Percentiles rank a stretch among this genome's conserved stretches.
These are phyloP conservation scores for Knufia petricola DNA, from an alignment of 2,329 filamentous ascomycete species.

Conservation along the genomic window DNA sequence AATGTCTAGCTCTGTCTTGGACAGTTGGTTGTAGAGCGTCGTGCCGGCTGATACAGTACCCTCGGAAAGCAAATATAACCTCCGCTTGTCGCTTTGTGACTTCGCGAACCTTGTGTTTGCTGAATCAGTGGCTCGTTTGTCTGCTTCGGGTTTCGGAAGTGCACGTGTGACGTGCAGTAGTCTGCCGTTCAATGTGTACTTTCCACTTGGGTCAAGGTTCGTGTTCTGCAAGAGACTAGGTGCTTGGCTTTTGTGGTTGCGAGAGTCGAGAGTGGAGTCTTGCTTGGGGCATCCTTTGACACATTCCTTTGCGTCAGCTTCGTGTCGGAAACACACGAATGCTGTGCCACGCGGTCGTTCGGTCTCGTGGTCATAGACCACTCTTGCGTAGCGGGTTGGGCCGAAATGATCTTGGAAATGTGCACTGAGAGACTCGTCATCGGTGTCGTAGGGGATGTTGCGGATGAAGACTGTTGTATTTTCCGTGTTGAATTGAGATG, in stretches of 20 bases:
- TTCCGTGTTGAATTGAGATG: constrained; percentile 37
- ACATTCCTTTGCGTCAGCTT: constrained; percentile 65
- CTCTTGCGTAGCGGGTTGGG: constrained; percentile 75
- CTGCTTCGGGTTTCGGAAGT: constrained; percentile 73
- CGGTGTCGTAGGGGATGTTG: constrained; percentile 82
- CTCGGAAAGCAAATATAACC: constrained; percentile 78
- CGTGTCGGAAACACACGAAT: constrained; percentile 84
- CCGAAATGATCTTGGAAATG: constrained; percentile 79
- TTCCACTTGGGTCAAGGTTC: constrained; percentile 66
- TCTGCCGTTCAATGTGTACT: constrained; percentile 83
- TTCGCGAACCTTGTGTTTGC: constrained; percentile 49
- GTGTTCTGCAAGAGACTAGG: constrained; percentile 82
- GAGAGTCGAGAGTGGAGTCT: constrained; percentile 30
- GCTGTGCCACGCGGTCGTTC: constrained; percentile 84
- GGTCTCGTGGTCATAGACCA: constrained; percentile 78
- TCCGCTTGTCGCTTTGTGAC: constrained; percentile 76
- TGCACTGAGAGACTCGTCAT: constrained; percentile 69
- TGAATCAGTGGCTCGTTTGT: constrained; percentile 62
- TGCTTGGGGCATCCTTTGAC: constrained; percentile 62
- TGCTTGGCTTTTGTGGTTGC: constrained; percentile 27
- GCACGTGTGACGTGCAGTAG: constrained; percentile 76
- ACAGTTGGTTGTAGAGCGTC: constrained; percentile 64
- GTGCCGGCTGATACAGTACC: constrained; percentile 72
- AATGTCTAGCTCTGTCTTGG: constrained; percentile 73
- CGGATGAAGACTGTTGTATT: constrained; percentile 77